phyloP scores from a whole-genome alignment of 2,329 filamentous ascomycete species.

The Tothia fuscella region DNA sequence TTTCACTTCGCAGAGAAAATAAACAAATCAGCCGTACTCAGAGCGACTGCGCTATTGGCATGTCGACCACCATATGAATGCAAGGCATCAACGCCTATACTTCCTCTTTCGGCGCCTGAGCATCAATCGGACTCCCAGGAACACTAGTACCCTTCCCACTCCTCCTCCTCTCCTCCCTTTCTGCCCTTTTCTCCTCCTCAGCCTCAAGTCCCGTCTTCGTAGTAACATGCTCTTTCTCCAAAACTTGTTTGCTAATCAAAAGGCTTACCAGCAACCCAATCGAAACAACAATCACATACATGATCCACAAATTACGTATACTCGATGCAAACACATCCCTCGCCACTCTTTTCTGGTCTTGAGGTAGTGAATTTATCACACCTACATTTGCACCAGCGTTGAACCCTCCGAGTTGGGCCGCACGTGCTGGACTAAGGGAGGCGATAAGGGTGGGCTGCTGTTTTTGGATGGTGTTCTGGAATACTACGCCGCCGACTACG shows the following conservation, averaged over 20 bases:
- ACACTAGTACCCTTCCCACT: neutral
- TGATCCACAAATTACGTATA: slow-evolving; percentile 29
- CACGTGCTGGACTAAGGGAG: slow-evolving; percentile 37
- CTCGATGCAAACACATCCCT: slow-evolving; percentile 24
- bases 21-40: no score
- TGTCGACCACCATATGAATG: no score
- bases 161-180: slow-evolving; percentile 6
- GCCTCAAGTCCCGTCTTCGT: slow-evolving; percentile 28
- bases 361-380: slow-evolving; percentile 36
- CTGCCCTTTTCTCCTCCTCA: slow-evolving; percentile 15
- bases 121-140: no score
- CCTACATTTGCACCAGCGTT: slow-evolving; percentile 45
- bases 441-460: slow-evolving; percentile 34
- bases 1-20: no score
- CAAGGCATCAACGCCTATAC: no score
- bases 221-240: slow-evolving; percentile 25
- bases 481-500: slow-evolving; percentile 59
- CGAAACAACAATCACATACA: slow-evolving; percentile 23
- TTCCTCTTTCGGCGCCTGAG: no score
- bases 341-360: slow-evolving; percentile 26
- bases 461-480: slow-evolving; percentile 55
- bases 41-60: no score
- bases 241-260: slow-evolving; percentile 22
- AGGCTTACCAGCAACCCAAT: slow-evolving; percentile 22
- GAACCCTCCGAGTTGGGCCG: slow-evolving; percentile 38